phyloP scores from a whole-genome alignment of 805 yeast genomes.

The Starmerella cellae region DNA sequence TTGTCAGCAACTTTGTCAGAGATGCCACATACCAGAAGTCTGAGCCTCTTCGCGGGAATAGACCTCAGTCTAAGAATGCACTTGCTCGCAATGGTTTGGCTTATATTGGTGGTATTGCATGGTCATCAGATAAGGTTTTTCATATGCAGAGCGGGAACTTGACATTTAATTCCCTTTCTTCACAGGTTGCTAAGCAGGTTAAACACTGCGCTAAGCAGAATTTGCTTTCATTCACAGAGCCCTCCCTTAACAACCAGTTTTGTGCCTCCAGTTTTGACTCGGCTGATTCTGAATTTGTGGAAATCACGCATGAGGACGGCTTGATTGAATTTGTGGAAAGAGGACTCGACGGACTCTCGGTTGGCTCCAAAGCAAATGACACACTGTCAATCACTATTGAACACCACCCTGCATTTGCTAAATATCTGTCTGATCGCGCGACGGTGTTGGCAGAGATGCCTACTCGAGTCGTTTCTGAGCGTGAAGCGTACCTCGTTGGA shows the following conservation, averaged over 20 bases:
- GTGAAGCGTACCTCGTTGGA: slow-evolving; percentile 37
- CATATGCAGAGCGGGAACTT: background rate
- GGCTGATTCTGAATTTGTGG: background rate
- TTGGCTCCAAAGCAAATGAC: background rate
- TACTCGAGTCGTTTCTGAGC: slow-evolving; percentile 30
- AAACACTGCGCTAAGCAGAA: background rate
- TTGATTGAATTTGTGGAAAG: slow-evolving; percentile 2
- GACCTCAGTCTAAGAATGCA: background rate
- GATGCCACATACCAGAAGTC: slow-evolving; percentile 25
- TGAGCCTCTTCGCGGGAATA: background rate
- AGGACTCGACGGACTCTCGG: background rate
- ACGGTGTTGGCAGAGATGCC: background rate
- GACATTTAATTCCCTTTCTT: background rate
- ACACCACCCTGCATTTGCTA: too few species aligned
- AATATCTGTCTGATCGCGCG: too few species aligned
- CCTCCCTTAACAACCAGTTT: background rate
- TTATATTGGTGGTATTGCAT: background rate
- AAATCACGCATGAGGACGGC: slow-evolving; percentile 1
- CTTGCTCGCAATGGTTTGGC: background rate
- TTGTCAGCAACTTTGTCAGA: slow-evolving; percentile 25
- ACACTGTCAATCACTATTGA: too few species aligned
- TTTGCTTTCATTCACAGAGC: background rate
- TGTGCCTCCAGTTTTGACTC: background rate
- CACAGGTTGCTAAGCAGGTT: background rate
- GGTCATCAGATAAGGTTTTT: background rate